These are phyloP conservation scores for Pleurotus ostreatus DNA, from an alignment of 768 basidiomycete species.

Conservation along the genomic window DNA sequence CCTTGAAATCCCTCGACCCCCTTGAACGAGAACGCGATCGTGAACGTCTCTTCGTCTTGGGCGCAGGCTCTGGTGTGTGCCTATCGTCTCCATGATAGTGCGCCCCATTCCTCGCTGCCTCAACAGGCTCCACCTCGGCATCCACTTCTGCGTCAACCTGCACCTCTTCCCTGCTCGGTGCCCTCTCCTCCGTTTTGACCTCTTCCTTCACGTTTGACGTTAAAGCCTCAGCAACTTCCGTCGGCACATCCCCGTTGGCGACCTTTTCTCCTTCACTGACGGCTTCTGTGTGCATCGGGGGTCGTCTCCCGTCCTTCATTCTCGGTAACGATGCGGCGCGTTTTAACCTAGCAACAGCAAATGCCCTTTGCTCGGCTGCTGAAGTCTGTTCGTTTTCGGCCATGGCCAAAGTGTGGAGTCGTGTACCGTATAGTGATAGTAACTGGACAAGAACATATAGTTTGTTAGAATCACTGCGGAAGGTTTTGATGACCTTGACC, in stretches of 20 bases:
- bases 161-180: slow-evolving; percentile 13
- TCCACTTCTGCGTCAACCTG: slow-evolving; percentile 18
- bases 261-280: slow-evolving; percentile 78
- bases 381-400: slow-evolving; percentile 44
- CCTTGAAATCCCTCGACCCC: slow-evolving; percentile 71
- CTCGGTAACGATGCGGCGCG: slow-evolving; percentile 89
- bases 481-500: slow-evolving; percentile 6
- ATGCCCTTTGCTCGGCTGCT: slow-evolving; percentile 73
- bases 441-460: slow-evolving; percentile 5
- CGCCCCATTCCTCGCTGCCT: slow-evolving; percentile 13
- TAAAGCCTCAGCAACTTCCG: slow-evolving; percentile 22
- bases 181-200: slow-evolving; percentile 3
- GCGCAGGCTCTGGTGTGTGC: slow-evolving; percentile 41
- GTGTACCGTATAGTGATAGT: slow-evolving; percentile 5
- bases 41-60: slow-evolving; percentile 60
- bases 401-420: slow-evolving; percentile 23
- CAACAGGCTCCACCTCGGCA: slow-evolving; percentile 31
- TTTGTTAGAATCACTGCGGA: background rate
- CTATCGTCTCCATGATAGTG: slow-evolving; percentile 16
- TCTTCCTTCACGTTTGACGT: slow-evolving; percentile 21
- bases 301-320: slow-evolving; percentile 86
- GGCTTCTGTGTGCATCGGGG: slow-evolving; percentile 80
- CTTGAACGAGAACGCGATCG: slow-evolving; percentile 79
- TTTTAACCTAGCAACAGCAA: slow-evolving; percentile 86
- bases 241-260: slow-evolving; percentile 33